A percentile compares a stretch with the other conserved stretches of the same genome.
Evolutionary conservation across 495 filamentous ascomycete species (phyloP).

Genomic region (Penicillium longicatenatum): DNA sequence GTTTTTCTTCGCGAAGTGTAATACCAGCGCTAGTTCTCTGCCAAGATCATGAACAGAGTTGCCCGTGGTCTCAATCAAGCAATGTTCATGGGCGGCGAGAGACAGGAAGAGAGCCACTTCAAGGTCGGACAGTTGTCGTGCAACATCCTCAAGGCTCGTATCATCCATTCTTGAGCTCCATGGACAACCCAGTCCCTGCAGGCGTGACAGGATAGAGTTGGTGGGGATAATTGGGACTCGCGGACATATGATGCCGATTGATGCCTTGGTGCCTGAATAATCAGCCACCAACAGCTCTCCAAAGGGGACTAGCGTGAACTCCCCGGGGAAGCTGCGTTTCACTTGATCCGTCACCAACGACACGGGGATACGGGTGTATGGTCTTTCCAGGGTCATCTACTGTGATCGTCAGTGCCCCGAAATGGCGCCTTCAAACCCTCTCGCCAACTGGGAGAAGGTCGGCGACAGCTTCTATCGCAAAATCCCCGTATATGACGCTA

Average conservation of each 20-base stretch:
- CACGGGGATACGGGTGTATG: slow-evolving; percentile 23
- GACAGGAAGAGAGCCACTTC: slow-evolving; percentile 85
- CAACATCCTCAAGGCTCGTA: slow-evolving; percentile 57
- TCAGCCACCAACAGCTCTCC: slow-evolving; percentile 10
- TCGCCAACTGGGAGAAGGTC: slow-evolving; percentile 89
- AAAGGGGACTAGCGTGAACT: slow-evolving; percentile 20
- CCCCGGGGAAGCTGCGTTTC: slow-evolving; percentile 9
- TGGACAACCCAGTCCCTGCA: slow-evolving; percentile 2
- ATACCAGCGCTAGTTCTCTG: slow-evolving; percentile 71
- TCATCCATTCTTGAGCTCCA: slow-evolving; percentile 57
- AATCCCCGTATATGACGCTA: slow-evolving; percentile 82
- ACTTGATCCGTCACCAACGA: slow-evolving; percentile 20
- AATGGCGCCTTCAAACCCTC: slow-evolving; percentile 62
- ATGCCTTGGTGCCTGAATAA: slow-evolving; percentile 14
- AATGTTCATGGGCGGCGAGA: slow-evolving; percentile 79
- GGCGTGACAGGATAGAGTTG: not conserved
- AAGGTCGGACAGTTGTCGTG: slow-evolving; percentile 79
- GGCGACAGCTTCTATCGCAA: slow-evolving; percentile 94
- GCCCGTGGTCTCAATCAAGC: slow-evolving; percentile 75
- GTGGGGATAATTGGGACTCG: not conserved
- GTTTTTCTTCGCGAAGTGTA: not conserved
- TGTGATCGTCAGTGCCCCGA: slow-evolving; percentile 8
- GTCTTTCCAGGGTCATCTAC: slow-evolving; percentile 19
- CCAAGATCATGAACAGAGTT: slow-evolving; percentile 63
- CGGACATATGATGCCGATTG: not conserved